These are phyloP conservation scores for Irpex rosettiformis DNA, from an alignment of 1,284 basidiomycete genomes.

Conservation along the genomic window DNA sequence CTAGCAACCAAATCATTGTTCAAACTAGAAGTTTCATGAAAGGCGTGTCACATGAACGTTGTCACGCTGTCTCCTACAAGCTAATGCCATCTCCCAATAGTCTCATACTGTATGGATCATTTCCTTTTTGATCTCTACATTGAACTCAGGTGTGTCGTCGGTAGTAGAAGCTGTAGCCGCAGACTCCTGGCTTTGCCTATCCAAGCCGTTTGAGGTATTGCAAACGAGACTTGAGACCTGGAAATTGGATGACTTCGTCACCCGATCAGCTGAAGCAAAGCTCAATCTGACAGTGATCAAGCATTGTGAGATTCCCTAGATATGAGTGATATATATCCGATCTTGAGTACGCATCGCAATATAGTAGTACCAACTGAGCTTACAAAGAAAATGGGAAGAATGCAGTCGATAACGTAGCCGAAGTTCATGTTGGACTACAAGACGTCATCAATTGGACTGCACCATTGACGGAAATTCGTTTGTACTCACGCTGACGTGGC, in stretches of 20 bases:
- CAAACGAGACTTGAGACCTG: not conserved
- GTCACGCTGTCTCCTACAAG: too few species aligned
- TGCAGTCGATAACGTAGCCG: conserved; percentile 14
- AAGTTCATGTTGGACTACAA: conserved; percentile 11
- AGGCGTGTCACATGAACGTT: too few species aligned
- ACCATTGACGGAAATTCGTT: not conserved
- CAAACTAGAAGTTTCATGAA: too few species aligned
- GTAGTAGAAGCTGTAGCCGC: too few species aligned
- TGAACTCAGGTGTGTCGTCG: too few species aligned
- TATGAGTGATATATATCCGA: not conserved
- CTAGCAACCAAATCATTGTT: too few species aligned
- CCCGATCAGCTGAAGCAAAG: not conserved
- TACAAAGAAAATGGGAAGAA: conserved; percentile 18
- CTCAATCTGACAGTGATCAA: conserved; percentile 13
- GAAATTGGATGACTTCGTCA: not conserved
- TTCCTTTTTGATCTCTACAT: not conserved
- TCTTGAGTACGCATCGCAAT: not conserved
- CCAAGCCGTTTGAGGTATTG: too few species aligned
- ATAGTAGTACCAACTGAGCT: not conserved
- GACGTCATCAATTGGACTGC: not conserved
- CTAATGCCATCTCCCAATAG: not conserved
- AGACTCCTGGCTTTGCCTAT: not conserved
- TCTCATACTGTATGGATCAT: not conserved
- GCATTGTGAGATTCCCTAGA: conserved; percentile 16
- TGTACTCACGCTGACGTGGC: conserved; percentile 18